Evolutionary conservation across 805 yeast genomes (phyloP).

Genomic region (Candida dendrica): DNA sequence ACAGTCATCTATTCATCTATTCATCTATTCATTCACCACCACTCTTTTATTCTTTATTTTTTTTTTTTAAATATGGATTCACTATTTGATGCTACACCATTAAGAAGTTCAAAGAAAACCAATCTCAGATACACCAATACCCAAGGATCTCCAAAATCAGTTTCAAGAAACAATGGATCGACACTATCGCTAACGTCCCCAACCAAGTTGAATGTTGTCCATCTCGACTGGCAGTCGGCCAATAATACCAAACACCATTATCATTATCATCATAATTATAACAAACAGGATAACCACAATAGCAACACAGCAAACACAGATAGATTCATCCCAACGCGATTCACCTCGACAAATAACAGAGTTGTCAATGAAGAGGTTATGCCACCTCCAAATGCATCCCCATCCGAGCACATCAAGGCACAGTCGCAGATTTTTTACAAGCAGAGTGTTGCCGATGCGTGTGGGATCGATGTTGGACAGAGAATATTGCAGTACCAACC

Average conservation of each 20-base stretch:
- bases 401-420: constrained; percentile 34
- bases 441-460: constrained; percentile 86
- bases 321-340: constrained; percentile 56
- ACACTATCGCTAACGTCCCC: constrained; percentile 38
- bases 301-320: constrained; percentile 30
- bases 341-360: constrained; percentile 39
- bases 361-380: constrained; percentile 29
- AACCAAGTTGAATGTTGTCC: constrained; percentile 36
- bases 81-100: background rate
- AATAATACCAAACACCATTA: background rate
- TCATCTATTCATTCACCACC: no score
- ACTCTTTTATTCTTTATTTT: no score
- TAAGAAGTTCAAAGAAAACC: background rate
- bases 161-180: constrained; percentile 11
- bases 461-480: constrained; percentile 79
- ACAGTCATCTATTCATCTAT: no score
- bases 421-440: constrained; percentile 47
- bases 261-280: background rate
- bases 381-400: constrained; percentile 42
- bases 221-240: constrained; percentile 28
- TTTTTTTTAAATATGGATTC: no score
- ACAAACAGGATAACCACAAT: constrained; percentile 13
- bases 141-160: background rate
- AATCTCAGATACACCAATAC: background rate
- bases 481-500: constrained; percentile 83